These are phyloP conservation scores for Wallacemonas sp. DNA, from an alignment of 208 protist species.

Conservation along the genomic window DNA sequence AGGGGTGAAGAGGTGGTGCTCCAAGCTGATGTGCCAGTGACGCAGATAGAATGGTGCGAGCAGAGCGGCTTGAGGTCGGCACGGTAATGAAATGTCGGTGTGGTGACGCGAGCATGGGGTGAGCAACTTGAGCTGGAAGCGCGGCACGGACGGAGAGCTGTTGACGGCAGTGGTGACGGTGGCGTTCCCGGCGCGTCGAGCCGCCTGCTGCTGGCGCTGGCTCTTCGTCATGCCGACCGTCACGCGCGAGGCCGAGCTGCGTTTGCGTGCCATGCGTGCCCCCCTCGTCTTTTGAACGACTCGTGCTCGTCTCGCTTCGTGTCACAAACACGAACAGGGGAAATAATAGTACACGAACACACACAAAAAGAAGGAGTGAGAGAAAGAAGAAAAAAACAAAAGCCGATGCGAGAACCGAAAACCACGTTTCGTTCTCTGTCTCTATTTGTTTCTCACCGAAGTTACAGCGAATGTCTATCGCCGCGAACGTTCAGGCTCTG, in stretches of 20 bases:
- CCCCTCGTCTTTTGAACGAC: neutral
- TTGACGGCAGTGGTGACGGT: neutral
- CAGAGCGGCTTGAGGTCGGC: conserved; percentile 34
- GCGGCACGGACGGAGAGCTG: neutral
- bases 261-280: neutral
- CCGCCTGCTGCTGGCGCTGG: neutral
- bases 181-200: neutral
- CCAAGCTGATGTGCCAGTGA: conserved; percentile 4
- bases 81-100: conserved; percentile 45
- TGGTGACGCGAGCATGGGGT: conserved; percentile 52
- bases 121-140: conserved; percentile 45
- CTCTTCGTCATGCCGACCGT: neutral
- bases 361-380: neutral
- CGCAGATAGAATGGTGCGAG: conserved; percentile 49
- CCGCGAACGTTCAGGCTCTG: too few relatives aligned
- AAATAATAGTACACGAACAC: neutral
- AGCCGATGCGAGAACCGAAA: too few relatives aligned
- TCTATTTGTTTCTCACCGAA: too few relatives aligned
- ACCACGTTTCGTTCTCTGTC: too few relatives aligned
- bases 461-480: too few relatives aligned
- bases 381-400: neutral
- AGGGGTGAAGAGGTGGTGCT: conserved; percentile 6
- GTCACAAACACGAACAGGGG: too few relatives aligned
- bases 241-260: neutral
- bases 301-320: neutral